Percentiles rank a stretch among this genome's conserved stretches.
phyloP scores from a whole-genome alignment of 2,329 filamentous ascomycete species.

The Cytospora paraplurivora region DNA sequence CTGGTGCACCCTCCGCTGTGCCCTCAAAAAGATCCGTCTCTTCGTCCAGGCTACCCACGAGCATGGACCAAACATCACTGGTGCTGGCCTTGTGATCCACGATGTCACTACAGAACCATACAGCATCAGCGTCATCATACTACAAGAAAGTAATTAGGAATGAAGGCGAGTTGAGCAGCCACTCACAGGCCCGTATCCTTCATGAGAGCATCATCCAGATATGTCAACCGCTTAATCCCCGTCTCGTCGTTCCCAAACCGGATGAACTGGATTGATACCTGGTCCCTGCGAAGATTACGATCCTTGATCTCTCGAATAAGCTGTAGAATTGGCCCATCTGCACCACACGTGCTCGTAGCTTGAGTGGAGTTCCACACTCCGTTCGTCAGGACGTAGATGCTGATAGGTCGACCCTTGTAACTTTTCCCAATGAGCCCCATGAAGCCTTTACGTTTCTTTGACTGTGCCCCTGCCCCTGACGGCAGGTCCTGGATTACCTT shows the following conservation, averaged over 20 bases:
- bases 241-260: conserved; percentile 2
- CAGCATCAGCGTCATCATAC: not conserved
- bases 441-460: not conserved
- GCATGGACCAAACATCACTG: conserved; percentile 10
- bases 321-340: not conserved
- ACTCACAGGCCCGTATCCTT: not conserved
- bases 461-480: not conserved
- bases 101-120: conserved; percentile 29
- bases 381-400: conserved; percentile 15
- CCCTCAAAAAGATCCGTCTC: conserved; percentile 5
- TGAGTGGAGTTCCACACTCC: not conserved
- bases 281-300: conserved; percentile 8
- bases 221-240: conserved; percentile 1
- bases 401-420: not conserved
- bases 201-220: not conserved
- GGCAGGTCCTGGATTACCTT: not conserved
- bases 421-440: not conserved
- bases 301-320: not conserved
- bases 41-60: conserved; percentile 15
- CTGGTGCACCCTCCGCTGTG: not conserved
- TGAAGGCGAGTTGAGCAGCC: too few species aligned
- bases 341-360: not conserved
- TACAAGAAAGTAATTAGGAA: too few species aligned
- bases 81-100: conserved; percentile 28
- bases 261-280: conserved; percentile 10